Base-by-base conservation (phyloP, 78 protist species). In the Chrysochromulina parva region DNA sequence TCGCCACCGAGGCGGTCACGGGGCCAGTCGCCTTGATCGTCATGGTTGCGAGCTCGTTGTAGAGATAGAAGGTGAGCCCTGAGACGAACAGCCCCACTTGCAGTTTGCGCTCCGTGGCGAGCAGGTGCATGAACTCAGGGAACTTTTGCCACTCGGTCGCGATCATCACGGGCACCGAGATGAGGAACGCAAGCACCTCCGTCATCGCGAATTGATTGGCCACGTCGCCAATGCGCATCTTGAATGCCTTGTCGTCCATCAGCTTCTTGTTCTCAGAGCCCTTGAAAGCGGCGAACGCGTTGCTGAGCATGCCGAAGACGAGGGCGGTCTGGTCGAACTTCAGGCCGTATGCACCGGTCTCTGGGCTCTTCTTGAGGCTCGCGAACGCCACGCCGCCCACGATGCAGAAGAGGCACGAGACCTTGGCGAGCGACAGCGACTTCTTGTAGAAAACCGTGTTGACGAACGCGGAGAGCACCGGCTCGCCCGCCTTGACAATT, bases 401-500 rank as follows among this genome's bases (percentile, higher is more conserved):
- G 85, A 76, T 76, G 60, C 48, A 22, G n/a, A 5, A 5, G 22
- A 76, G 85, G 85, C 85, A 76, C n/a, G 52, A 0, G 48, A 48
- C 13, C 58, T 76, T 76, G n/a, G 55, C 28, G n/a, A 22, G 1
- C 58, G 85, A 76, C 22, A 11, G 47, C 38, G 26, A 1, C 85
- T 76, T 76, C 11, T n/a, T n/a, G 28, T 76, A 76, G 85, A 76
- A 22, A 38, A 76, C 20, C 48, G 58, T 76, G 54, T 38, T 38
- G 22, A 71, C 80, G 24, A n/a, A 16, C 58, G 91, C 91, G 9
- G 91, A 47, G 59, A 88, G 48, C 7, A 58, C 91, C 3, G 91
- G 91, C 85, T 88, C 91, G 3, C 71, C 91, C 22, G 91, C 91
- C 91, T 89, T 89, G 91, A 89, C 91, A 62, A 89, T 89, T 69